Base-by-base conservation (phyloP, 2,329 filamentous ascomycete species). In the Aspergillus fumigatus region DNA sequence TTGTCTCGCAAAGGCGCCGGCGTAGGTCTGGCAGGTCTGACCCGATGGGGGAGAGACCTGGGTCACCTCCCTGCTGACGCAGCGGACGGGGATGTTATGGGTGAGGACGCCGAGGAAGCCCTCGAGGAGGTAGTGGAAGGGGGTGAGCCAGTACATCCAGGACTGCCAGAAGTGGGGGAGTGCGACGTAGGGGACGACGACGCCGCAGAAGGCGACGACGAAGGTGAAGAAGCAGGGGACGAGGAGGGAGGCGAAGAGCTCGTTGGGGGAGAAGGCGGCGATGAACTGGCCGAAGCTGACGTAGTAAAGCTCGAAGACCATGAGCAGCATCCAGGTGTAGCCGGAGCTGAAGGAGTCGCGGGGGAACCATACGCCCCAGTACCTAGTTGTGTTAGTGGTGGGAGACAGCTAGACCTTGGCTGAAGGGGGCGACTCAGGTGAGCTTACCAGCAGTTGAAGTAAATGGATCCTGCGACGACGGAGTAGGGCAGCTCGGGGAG, bases 131-230 rank as follows among this genome's bases (percentile, higher is more conserved):
- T 89, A 89, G 59, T 83, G 81, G 70, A 88, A 88, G 0, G 87
- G 87, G 0, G 85, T 85, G 23, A 89, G 76, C 71, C 82, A 84
- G 69, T 89, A 88, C 82, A 87, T 84, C 81, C 81, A 84, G 7
- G 72, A 72, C 14, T 79, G 75, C 88, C 88, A 92, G 71, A 91
- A 91, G 0, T 71, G 63, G 8, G 84, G 82, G 23, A 92, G 79
- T 26, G 80, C 79, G 0, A 65, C 65, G 60, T 87, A 89, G 0
- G 88, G 88, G 0, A 91, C 88, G 4, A 90, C 77, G 1, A 92
- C 87, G 59, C 89, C 89, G 63, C 88, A 91, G 76, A 92, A 92
- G 1, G 82, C 83, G 8, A 90, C 80, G 2, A 90, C 76, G 43
- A 84, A 89, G 26, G 86, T 80, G 74, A 89, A 88, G 72, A 89